Conservation (phyloP, 208 protist genomes). For the Leishmania tropica region DNA sequence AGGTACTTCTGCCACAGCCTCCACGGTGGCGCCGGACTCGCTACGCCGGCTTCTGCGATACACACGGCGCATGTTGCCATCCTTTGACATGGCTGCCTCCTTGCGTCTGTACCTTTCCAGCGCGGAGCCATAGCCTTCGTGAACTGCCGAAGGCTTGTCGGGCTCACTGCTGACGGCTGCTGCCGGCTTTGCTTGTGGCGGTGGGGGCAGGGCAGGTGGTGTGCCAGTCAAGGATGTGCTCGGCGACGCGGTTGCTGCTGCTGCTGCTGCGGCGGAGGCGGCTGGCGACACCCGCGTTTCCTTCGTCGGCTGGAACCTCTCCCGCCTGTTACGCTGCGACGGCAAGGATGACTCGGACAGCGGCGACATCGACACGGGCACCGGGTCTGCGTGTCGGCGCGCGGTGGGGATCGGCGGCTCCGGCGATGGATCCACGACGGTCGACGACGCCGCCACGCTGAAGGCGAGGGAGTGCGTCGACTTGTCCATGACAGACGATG, state of each 20-base stretch:
- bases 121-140: not conserved
- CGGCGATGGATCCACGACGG: not conserved
- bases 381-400: not conserved
- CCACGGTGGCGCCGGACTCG: not conserved
- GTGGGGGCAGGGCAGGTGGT: not conserved
- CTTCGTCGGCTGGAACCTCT: not conserved
- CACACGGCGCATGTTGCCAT: not conserved
- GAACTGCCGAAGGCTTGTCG: not conserved
- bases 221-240: not conserved
- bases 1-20: not conserved
- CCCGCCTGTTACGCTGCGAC: not conserved
- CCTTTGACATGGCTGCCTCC: not conserved
- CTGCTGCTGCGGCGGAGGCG: too few relatives aligned
- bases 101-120: not conserved
- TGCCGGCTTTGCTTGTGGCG: not conserved
- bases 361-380: not conserved
- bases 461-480: slow-evolving; percentile 4
- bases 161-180: not conserved
- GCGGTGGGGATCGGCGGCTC: not conserved
- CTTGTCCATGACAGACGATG: not conserved
- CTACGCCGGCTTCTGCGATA: not conserved
- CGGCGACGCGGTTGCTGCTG: too few relatives aligned
- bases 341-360: not conserved
- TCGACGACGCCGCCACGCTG: not conserved
- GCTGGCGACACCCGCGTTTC: not conserved